Percentiles rank a stretch among this genome's conserved stretches.
Evolutionary conservation across 768 basidiomycete species (phyloP).

Genomic region (Lentinula sp.): DNA sequence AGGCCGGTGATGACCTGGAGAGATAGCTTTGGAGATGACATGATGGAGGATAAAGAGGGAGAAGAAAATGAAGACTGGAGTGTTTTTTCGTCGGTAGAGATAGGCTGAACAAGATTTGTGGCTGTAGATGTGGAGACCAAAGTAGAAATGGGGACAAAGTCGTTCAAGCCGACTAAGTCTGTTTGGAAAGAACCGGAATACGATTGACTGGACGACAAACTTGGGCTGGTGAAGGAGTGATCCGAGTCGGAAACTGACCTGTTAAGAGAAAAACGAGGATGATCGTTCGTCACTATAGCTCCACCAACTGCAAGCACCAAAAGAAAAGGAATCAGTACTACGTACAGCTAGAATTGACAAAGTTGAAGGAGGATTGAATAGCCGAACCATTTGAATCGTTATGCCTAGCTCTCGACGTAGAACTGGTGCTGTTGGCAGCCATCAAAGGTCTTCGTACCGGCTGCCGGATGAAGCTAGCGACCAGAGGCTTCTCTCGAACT

Average conservation of each 20-base stretch:
- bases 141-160: background rate
- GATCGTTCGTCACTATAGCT: background rate
- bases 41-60: conserved; percentile 40
- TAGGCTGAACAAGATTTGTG: background rate
- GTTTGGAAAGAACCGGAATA: background rate
- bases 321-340: conserved; percentile 44
- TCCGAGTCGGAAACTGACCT: background rate
- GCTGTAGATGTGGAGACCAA: background rate
- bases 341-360: conserved; percentile 38
- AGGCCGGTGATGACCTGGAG: conserved; percentile 57
- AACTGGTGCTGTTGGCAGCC: conserved; percentile 13
- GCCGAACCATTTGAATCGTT: conserved; percentile 52
- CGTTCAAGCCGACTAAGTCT: background rate
- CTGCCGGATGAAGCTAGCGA: conserved; percentile 39
- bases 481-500: conserved; percentile 25
- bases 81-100: background rate
- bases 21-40: conserved; percentile 45
- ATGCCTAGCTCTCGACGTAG: background rate
- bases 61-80: conserved; percentile 20
- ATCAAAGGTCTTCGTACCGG: conserved; percentile 33
- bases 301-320: conserved; percentile 23
- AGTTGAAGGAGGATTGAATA: conserved; percentile 35
- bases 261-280: background rate
- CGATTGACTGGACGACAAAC: background rate
- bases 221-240: background rate